Evolutionary conservation across 2,329 filamentous ascomycete genomes (phyloP).

Genomic region (Ceratocystis smalleyi): DNA sequence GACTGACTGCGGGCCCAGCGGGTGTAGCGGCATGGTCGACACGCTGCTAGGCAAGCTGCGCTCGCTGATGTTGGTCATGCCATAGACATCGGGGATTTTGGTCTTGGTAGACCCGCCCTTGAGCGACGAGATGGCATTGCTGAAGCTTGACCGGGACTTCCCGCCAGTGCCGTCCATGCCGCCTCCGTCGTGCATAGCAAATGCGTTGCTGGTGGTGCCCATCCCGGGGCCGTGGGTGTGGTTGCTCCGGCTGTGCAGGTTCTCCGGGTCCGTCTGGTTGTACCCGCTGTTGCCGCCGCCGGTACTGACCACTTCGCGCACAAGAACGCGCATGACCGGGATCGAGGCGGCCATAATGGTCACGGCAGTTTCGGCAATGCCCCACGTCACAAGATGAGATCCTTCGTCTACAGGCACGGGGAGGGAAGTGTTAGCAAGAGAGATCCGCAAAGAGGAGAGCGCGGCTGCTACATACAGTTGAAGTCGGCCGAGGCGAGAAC

Average conservation of each 20-base stretch:
- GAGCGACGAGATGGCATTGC: constrained; percentile 7
- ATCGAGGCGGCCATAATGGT: constrained; percentile 20
- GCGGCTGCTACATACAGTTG: not conserved
- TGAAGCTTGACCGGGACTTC: constrained; percentile 14
- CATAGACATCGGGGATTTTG: constrained; percentile 15
- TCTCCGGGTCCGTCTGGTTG: constrained; percentile 15
- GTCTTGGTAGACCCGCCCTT: constrained; percentile 6
- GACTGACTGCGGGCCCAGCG: constrained; percentile 2
- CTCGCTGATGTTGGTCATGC: constrained; percentile 16
- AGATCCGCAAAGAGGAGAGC: not conserved
- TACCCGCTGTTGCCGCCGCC: constrained; percentile 10
- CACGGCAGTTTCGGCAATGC: constrained; percentile 17
- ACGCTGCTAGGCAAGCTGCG: constrained; percentile 12
- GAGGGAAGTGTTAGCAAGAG: not conserved
- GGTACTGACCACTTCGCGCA: constrained; percentile 17
- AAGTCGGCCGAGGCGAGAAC: constrained; percentile 9
- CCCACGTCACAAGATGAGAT: constrained; percentile 17
- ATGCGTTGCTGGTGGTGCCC: constrained; percentile 12
- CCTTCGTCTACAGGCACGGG: constrained; percentile 7
- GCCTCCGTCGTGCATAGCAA: not conserved
- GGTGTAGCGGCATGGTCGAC: constrained; percentile 15
- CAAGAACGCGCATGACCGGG: constrained; percentile 19
- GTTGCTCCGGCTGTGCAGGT: not conserved
- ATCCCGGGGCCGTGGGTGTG: not conserved
- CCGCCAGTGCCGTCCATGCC: not conserved